These are phyloP conservation scores for Tulasnella sp. DNA, from an alignment of 768 basidiomycete species.

Conservation along the genomic window DNA sequence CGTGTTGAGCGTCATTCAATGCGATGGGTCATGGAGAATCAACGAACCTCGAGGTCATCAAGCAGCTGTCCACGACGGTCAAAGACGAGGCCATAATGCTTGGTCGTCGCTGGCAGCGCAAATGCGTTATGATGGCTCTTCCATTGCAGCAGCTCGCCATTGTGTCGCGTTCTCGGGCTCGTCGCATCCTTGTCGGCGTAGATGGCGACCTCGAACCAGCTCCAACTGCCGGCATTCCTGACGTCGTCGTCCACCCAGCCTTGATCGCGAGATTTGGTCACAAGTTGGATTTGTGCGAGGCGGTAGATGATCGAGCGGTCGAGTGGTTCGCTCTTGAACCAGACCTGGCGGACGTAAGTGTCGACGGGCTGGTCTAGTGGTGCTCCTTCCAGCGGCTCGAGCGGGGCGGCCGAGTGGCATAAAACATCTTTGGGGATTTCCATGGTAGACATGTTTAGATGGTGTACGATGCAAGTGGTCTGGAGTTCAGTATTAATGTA, in stretches of 20 bases:
- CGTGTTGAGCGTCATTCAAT: too few species aligned
- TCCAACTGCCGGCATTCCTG: background rate
- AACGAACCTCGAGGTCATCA: too few species aligned
- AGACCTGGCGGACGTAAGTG: background rate
- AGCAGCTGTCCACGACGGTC: background rate
- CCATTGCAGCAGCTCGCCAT: background rate
- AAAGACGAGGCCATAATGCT: background rate
- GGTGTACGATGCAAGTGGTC: too few species aligned
- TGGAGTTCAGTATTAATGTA: too few species aligned
- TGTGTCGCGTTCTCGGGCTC: background rate
- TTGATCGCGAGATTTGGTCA: background rate
- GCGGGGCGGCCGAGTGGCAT: too few species aligned
- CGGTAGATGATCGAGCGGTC: background rate
- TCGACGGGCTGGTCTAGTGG: too few species aligned
- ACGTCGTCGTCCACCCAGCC: background rate
- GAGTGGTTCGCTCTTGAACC: background rate
- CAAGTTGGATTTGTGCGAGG: background rate
- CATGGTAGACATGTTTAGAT: too few species aligned
- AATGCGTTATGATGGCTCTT: background rate
- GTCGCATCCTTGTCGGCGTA: background rate
- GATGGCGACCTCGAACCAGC: background rate
- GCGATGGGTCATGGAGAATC: too few species aligned
- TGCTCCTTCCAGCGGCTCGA: too few species aligned
- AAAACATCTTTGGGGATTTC: too few species aligned
- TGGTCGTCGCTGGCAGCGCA: background rate